Conservation (phyloP, 495 filamentous ascomycete genomes). For the Aspergillus affinis region DNA sequence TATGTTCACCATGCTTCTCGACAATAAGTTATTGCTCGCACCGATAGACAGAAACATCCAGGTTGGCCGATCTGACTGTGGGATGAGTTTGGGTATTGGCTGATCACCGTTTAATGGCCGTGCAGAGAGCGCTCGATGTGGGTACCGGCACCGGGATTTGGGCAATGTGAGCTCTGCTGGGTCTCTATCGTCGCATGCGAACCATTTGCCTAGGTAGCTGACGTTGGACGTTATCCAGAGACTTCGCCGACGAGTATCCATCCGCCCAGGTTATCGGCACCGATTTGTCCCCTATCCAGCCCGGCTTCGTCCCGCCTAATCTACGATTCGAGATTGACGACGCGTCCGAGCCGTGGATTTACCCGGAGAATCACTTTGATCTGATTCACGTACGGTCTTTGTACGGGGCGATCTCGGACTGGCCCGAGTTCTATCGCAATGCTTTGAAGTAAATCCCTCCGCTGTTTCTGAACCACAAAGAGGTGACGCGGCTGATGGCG, state of each 20-base stretch:
- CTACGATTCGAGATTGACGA: slow-evolving; percentile 57
- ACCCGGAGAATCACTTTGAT: slow-evolving; percentile 54
- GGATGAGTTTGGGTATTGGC: slow-evolving; percentile 13
- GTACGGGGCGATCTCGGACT: slow-evolving; percentile 58
- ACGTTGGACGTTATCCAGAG: slow-evolving; percentile 15
- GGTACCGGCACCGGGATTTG: slow-evolving; percentile 58
- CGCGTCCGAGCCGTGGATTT: slow-evolving; percentile 52
- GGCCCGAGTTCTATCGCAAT: slow-evolving; percentile 46
- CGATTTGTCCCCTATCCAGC: slow-evolving; percentile 47
- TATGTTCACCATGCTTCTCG: slow-evolving; percentile 35
- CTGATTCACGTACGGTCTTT: slow-evolving; percentile 62
- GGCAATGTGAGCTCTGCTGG: slow-evolving; percentile 36
- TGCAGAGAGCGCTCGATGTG: slow-evolving; percentile 48
- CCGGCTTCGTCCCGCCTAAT: slow-evolving; percentile 44
- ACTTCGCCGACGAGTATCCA: slow-evolving; percentile 42
- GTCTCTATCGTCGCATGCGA: background rate
- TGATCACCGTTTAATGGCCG: slow-evolving; percentile 28
- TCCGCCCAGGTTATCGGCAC: slow-evolving; percentile 38
- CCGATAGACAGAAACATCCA: slow-evolving; percentile 38
- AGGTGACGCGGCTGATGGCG: background rate
- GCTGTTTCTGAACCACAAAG: background rate
- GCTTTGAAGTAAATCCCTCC: slow-evolving; percentile 29
- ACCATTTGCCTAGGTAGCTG: background rate
- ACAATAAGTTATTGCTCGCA: slow-evolving; percentile 24
- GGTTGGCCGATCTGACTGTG: slow-evolving; percentile 24